A percentile compares a stretch with the other conserved stretches of the same genome.
These are phyloP conservation scores for Lactarius sp. DNA, from an alignment of 768 basidiomycete genomes.

Conservation along the genomic window DNA sequence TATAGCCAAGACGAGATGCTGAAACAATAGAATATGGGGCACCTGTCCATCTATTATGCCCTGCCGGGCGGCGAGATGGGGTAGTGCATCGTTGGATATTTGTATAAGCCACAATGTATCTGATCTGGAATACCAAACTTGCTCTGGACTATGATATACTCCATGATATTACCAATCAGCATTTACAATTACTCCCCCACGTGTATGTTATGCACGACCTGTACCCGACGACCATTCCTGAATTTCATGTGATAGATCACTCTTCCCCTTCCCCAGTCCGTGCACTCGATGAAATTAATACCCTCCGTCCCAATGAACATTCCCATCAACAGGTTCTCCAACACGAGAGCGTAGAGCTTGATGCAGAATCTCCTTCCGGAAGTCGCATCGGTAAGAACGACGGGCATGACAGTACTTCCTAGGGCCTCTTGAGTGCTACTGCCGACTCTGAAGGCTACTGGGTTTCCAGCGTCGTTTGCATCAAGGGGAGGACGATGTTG, in stretches of 20 bases:
- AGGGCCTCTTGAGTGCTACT: neutral
- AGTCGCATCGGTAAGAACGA: neutral
- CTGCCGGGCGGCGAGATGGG: no score
- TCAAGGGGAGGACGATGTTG: conserved; percentile 1
- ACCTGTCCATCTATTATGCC: no score
- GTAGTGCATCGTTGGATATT: no score
- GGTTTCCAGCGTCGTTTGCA: neutral
- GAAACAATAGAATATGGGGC: no score
- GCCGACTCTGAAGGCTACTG: neutral
- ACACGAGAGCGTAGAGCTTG: neutral
- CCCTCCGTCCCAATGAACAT: neutral
- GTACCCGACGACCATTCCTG: neutral
- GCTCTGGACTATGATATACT: no score
- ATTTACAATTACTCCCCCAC: no score
- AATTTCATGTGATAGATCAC: neutral
- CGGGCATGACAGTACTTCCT: neutral
- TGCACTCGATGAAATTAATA: neutral
- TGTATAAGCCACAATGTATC: no score
- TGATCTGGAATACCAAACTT: no score
- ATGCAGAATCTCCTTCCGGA: neutral
- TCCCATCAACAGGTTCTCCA: neutral
- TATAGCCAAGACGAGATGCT: no score
- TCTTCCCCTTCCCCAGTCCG: neutral
- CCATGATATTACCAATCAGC: no score
- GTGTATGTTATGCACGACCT: neutral